Evolutionary conservation across 192 early-diverging fungal species (phyloP).

Genomic region (Coemansia sp.): DNA sequence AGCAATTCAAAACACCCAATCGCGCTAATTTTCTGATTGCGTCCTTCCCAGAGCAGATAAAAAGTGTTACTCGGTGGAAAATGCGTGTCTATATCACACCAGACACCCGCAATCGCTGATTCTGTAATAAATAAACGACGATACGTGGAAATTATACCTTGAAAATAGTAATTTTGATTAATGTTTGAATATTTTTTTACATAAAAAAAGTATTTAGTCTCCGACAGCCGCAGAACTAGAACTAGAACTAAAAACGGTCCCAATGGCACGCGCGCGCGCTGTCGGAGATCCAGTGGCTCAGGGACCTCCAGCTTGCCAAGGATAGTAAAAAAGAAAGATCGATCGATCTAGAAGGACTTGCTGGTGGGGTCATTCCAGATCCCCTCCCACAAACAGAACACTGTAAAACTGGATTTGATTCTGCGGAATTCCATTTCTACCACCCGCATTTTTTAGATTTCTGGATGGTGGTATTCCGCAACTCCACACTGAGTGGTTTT

Average conservation of each 20-base stretch:
- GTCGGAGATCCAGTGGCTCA: not conserved
- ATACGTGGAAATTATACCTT: not conserved
- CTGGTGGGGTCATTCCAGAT: too few relatives aligned
- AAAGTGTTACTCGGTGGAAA: not conserved
- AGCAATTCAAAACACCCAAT: not conserved
- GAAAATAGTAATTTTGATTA: not conserved
- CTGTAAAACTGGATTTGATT: not conserved
- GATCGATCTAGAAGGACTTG: too few relatives aligned
- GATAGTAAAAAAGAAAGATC: not conserved
- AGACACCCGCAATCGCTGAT: too few relatives aligned
- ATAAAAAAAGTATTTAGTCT: not conserved
- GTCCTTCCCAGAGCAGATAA: not conserved
- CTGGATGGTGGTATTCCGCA: not conserved
- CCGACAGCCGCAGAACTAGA: not conserved
- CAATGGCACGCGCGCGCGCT: not conserved
- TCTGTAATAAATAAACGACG: too few relatives aligned
- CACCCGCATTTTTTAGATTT: not conserved
- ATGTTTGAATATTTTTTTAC: not conserved
- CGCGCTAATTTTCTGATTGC: not conserved
- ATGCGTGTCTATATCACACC: not conserved
- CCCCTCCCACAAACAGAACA: not conserved
- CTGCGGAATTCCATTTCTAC: slow-evolving; percentile 1
- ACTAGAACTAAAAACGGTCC: not conserved
- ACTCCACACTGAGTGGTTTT: not conserved
- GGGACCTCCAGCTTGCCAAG: not conserved